These are phyloP conservation scores for Tolypocladium ophioglossoides DNA, from an alignment of 2,329 filamentous ascomycete genomes.

Conservation along the genomic window DNA sequence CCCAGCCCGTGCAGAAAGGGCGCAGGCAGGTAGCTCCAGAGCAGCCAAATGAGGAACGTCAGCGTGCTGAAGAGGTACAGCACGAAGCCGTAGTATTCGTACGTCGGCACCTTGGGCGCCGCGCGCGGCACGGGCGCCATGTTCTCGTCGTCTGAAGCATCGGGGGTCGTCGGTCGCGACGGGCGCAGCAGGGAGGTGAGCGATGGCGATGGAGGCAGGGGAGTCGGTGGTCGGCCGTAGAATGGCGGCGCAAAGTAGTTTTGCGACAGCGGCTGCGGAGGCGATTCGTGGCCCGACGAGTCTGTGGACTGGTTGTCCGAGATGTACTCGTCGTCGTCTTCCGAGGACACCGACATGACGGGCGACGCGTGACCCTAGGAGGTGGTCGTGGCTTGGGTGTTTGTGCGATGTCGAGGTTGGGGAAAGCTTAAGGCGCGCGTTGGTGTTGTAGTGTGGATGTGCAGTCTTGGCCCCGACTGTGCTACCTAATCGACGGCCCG, in stretches of 20 bases:
- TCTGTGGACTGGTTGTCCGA: conserved; percentile 21
- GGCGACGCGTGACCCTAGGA: neutral
- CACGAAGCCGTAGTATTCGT: conserved; percentile 98
- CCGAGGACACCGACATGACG: conserved; percentile 23
- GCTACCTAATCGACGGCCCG: neutral
- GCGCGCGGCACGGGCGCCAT: conserved; percentile 79
- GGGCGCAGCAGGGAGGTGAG: conserved; percentile 84
- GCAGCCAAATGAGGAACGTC: conserved; percentile 61
- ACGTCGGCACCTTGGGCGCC: conserved; percentile 90
- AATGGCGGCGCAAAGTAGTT: conserved; percentile 70
- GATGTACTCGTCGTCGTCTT: conserved; percentile 23
- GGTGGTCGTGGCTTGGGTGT: neutral
- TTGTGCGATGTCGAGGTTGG: neutral
- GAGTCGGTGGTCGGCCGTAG: conserved; percentile 94
- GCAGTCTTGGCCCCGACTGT: neutral
- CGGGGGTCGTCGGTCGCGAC: conserved; percentile 86
- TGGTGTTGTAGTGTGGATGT: neutral
- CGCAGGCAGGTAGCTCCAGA: conserved; percentile 86
- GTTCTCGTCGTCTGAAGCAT: conserved; percentile 80
- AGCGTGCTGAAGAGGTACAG: conserved; percentile 84
- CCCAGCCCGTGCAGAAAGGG: conserved; percentile 87
- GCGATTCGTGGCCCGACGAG: conserved; percentile 23
- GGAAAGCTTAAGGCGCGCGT: neutral
- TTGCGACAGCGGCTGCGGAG: conserved; percentile 35
- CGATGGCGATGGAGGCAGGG: conserved; percentile 83